Evolutionary conservation across 495 filamentous ascomycete genomes (phyloP), one percentile per base, ranked within the genome.

Genomic region (Daldinia grandis): DNA sequence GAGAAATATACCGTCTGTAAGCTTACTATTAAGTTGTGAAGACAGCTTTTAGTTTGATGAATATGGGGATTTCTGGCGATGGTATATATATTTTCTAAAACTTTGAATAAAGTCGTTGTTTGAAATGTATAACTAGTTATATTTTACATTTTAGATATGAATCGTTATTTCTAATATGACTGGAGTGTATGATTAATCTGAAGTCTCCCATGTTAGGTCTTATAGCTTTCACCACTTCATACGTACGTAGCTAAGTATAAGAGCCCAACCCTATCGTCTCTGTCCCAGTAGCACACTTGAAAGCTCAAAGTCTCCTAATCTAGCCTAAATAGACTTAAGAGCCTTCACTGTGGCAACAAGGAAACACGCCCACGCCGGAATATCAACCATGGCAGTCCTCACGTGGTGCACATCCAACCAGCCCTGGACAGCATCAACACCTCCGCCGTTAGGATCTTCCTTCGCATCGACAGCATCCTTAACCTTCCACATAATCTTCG

Each of bases 311-410:
- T 21, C 28, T 0, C 12, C 9, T 21, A 42, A 25, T 24, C 9
- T 15, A 5, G 9, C 10, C 25, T 58, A 77, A 9, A 69, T 21
- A 5, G 69, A 49, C 61, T 66, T 61, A n/a, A 77, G 25, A 4
- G 62, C 66, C 57, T 75, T 73, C 33, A 73, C 37, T 19, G 60
- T 62, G 25, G 69, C 75, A n/a, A 75, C 24, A 9, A 73, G 38
- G 51, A 77, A 77, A 50, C 66, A 77, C n/a, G 69, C 47, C 75
- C 75, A 77, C 14, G 72, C 61, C 3, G 72, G 72, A 28, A 76
- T 53, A 40, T 76, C 75, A 0, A 64, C 58, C n/a, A 68, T 1
- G 2, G 66, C 73, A 8, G 69, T 75, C 44, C 75, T 58, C 5
- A 68, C 55, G 19, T 63, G 40, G 38, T 77, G 75, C 19, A 75